Evolutionary conservation across 202 grass and related monocot genomes (phyloP).

Genomic region (Carex sylvatica): DNA sequence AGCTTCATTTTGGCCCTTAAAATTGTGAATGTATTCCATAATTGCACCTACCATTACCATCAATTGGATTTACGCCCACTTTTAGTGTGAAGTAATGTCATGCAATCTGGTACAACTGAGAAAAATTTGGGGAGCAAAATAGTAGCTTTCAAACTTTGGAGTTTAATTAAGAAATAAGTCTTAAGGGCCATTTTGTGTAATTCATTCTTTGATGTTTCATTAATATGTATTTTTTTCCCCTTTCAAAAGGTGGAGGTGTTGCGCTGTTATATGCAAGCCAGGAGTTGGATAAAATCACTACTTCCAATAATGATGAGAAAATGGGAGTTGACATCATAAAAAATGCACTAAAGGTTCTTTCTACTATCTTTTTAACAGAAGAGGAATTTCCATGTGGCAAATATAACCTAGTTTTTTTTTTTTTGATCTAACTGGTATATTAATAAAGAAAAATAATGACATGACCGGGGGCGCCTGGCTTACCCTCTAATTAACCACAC

Average conservation of each 20-base stretch:
- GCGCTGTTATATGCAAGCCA: constrained; percentile 76
- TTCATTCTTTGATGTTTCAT: constrained; percentile 16
- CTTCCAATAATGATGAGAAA: constrained; percentile 69
- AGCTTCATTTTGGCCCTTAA: neutral
- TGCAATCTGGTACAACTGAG: neutral
- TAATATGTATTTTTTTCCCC: neutral
- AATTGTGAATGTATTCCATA: neutral
- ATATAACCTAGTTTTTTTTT: neutral
- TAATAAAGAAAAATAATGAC: too few relatives aligned
- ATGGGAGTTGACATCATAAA: constrained; percentile 93
- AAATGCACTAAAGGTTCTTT: constrained; percentile 87
- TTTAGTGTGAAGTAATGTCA: neutral
- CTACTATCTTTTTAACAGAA: constrained; percentile 1
- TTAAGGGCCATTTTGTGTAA: constrained; percentile 13
- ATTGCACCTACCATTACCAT: neutral
- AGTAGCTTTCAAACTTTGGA: neutral
- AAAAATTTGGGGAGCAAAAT: neutral
- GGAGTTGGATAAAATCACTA: constrained; percentile 70
- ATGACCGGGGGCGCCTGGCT: too few relatives aligned
- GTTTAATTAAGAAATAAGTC: neutral
- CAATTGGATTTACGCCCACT: neutral
- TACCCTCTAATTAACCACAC: too few relatives aligned
- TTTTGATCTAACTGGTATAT: too few relatives aligned
- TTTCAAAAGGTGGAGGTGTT: constrained; percentile 74
- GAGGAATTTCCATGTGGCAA: neutral